phyloP scores from a whole-genome alignment of 2,329 filamentous ascomycete species.

The Ceratocystis diversiconidia region DNA sequence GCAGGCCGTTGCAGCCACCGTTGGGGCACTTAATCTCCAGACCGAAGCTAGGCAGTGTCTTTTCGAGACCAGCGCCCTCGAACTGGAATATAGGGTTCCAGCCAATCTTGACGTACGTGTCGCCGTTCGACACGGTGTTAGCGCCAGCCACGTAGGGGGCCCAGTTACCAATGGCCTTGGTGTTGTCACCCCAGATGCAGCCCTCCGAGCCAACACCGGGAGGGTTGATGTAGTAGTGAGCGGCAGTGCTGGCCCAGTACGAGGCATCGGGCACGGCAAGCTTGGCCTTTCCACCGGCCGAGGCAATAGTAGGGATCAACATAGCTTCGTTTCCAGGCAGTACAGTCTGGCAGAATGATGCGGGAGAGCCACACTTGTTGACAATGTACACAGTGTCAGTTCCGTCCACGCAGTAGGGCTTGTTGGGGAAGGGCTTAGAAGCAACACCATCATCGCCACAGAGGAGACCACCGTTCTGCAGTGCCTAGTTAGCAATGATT shows the following conservation, averaged over 20 bases:
- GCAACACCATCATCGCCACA: slow-evolving; percentile 54
- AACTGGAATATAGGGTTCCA: slow-evolving; percentile 68
- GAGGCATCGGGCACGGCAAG: slow-evolving; percentile 55
- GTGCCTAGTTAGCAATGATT: slow-evolving; percentile 3
- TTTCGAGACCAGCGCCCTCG: slow-evolving; percentile 39
- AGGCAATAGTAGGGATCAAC: slow-evolving; percentile 63
- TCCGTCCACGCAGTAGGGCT: slow-evolving; percentile 56
- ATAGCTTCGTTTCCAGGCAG: slow-evolving; percentile 68
- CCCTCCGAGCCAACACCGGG: slow-evolving; percentile 50
- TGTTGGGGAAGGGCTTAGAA: slow-evolving; percentile 52
- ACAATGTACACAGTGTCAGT: slow-evolving; percentile 49
- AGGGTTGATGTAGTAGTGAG: slow-evolving; percentile 71
- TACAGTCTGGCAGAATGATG: slow-evolving; percentile 68
- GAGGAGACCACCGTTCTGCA: slow-evolving; percentile 57
- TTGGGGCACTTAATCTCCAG: slow-evolving; percentile 55
- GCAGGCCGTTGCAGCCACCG: slow-evolving; percentile 55
- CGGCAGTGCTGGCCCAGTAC: slow-evolving; percentile 60
- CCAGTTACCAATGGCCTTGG: slow-evolving; percentile 59
- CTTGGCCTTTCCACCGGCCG: slow-evolving; percentile 30
- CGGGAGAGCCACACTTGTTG: slow-evolving; percentile 47
- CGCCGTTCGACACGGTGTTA: slow-evolving; percentile 49
- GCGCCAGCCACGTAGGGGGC: slow-evolving; percentile 61
- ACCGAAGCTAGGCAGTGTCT: slow-evolving; percentile 49
- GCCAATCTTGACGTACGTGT: slow-evolving; percentile 61
- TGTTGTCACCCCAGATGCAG: slow-evolving; percentile 56